Evolutionary conservation across 345 rosid species (phyloP), one percentile per base, ranked within the genome.

Genomic region (Trapa bicornis): DNA sequence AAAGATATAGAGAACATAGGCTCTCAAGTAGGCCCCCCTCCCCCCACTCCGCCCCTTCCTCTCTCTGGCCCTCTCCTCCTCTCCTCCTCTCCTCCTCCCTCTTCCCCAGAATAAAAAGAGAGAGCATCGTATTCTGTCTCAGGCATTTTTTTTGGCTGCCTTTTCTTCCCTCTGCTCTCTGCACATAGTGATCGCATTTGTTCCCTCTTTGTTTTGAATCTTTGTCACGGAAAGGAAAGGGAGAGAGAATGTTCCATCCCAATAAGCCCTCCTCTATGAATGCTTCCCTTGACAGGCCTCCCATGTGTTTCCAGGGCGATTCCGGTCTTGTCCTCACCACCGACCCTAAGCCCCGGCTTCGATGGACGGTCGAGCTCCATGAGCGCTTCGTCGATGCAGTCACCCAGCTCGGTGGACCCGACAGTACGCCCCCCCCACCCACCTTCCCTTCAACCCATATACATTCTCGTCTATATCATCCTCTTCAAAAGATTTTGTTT

Each of bases 311-410:
- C 78, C 98, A 88, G 83, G 99, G 92, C 0, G 99, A 95, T 82
- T 95, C 99, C 62, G 99, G 99, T 65, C 94, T 95, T n/a, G 99
- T 95, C 73, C 89, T 95, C 80, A 95, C 99, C 74, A 95, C 99
- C 15, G 99, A 95, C 81, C 99, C 99, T 66, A 95, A 95, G 83
- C 99, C 99, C 14, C 93, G 99, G 58, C 94, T 95, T 67, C 96
- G 99, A 42, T 95, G 99, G 99, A 95, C 99, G 11, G 97, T 86
- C 15, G 99, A 95, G 80, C 99, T 91, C 62, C 99, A 95, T 73
- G 99, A 95, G 69, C 97, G 99, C 71, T 95, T 91, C 47, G 99
- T 95, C 17, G 99, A 95, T 72, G 99, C 99, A 2, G 99, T 95
- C 41, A 79, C 96, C 75, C 99, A 95, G 81, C 93, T 95, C 47